Evolutionary conservation across 2,329 filamentous ascomycete genomes (phyloP), one percentile per base, ranked within the genome.

Genomic region (Venturia effusa): DNA sequence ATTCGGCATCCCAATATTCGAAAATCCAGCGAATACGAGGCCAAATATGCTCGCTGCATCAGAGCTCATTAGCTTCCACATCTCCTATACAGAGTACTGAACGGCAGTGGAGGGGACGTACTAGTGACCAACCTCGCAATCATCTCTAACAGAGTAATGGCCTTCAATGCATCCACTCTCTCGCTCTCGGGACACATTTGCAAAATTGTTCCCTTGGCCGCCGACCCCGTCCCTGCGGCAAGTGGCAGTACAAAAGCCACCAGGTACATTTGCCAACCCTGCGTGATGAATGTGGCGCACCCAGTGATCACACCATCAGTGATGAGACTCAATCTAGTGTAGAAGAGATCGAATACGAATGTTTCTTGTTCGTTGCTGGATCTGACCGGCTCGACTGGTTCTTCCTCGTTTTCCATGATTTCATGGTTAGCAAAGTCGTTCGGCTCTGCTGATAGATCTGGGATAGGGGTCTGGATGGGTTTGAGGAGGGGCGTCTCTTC

Each of bases 121-220:
- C 70, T 72, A 0, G 86, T 90, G 0, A 81, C 77, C 1, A 90
- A 73, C 30, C 82, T 77, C 0, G 86, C 87, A 39, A 88, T 80
- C 67, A 88, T 89, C 69, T 90, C 88, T 0, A 90, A 83, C 0
- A 90, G 75, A 0, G 85, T 88, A 15, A 90, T 85, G 0, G 85
- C 86, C 45, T 85, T 85, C 3, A 90, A 75, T 0, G 88, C 87
- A 69, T 90, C 87, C 0, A 83, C 80, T 0, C 87, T 79, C 64
- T 87, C 82, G 0, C 78, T 78, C 1, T 83, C 78, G 0, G 85
- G 77, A 55, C 86, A 86, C 85, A 90, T 87, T 64, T 88, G 83
- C 0, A 88, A 81, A 65, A 90, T 88, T n/a, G 87, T 85, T 0
- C 87, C 88, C 67, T 90, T 90, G 1, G 86, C 85, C 0, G 87